phyloP scores from a whole-genome alignment of 371 early-diverging fungal genomes.

The Globomyces sp. region DNA sequence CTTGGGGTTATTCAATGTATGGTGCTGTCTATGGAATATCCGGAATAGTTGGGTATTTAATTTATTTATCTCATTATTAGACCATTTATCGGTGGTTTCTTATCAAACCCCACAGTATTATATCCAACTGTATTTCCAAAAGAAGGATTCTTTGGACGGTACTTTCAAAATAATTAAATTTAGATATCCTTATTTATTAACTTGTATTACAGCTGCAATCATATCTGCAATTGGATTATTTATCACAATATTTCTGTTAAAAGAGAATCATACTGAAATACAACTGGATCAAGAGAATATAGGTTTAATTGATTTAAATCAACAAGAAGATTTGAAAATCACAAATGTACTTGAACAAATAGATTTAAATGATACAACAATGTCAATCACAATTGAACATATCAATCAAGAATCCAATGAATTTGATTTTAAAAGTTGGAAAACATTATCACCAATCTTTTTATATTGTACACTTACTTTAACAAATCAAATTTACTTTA shows the following conservation, averaged over 20 bases:
- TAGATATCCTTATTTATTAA: slow-evolving; percentile 31
- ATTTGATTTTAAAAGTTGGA: not conserved
- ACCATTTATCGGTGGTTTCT: slow-evolving; percentile 44
- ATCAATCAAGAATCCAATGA: too few species aligned
- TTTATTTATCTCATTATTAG: not conserved
- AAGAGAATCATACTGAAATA: slow-evolving; percentile 17
- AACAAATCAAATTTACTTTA: slow-evolving; percentile 37
- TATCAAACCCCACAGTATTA: slow-evolving; percentile 29
- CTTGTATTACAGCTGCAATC: slow-evolving; percentile 30
- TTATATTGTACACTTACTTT: slow-evolving; percentile 47
- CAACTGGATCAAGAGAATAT: not conserved
- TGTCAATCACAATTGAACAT: too few species aligned
- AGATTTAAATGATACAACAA: too few species aligned
- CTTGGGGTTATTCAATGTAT: slow-evolving; percentile 41
- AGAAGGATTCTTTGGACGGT: slow-evolving; percentile 14
- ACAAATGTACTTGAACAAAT: too few species aligned
- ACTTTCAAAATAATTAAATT: not conserved
- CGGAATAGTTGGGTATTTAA: slow-evolving; percentile 36
- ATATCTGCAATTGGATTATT: slow-evolving; percentile 14
- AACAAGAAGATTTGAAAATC: too few species aligned
- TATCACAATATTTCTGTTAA: slow-evolving; percentile 1
- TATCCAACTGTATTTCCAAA: slow-evolving; percentile 15
- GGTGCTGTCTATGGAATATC: slow-evolving; percentile 36
- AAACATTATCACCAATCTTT: slow-evolving; percentile 30
- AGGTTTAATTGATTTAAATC: too few species aligned